phyloP scores from a whole-genome alignment of 2,329 filamentous ascomycete genomes.

The Zasmidium citrigriseum region DNA sequence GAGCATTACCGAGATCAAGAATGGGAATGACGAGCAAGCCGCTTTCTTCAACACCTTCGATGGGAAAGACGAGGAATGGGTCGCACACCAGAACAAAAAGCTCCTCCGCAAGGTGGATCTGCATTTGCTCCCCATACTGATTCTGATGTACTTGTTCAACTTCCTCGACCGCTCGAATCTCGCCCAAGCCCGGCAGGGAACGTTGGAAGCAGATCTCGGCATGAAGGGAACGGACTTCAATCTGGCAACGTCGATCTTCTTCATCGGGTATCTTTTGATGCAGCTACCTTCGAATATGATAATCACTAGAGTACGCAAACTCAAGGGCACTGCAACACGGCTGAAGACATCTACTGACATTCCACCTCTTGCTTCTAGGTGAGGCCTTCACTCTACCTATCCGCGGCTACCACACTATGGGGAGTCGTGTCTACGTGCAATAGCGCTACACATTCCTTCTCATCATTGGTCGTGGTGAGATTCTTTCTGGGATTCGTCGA shows the following conservation, averaged over 20 bases:
- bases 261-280: slow-evolving; percentile 63
- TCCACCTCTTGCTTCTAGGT: too few species aligned
- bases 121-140: slow-evolving; percentile 66
- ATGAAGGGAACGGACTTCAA: slow-evolving; percentile 62
- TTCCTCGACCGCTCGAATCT: slow-evolving; percentile 61
- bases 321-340: too few species aligned
- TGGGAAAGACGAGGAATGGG: slow-evolving; percentile 11
- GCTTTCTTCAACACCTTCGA: slow-evolving; percentile 10
- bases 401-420: slow-evolving; percentile 48
- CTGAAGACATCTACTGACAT: too few species aligned
- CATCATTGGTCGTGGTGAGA: slow-evolving; percentile 46
- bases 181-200: slow-evolving; percentile 56
- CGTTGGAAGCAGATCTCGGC: slow-evolving; percentile 54
- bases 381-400: slow-evolving; percentile 59
- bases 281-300: slow-evolving; percentile 63
- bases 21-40: slow-evolving; percentile 2
- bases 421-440: slow-evolving; percentile 48
- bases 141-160: slow-evolving; percentile 75
- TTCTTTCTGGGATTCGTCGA: slow-evolving; percentile 54
- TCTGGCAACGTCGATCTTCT: slow-evolving; percentile 56
- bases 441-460: slow-evolving; percentile 47
- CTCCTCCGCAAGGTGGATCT: slow-evolving; percentile 70
- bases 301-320: slow-evolving; percentile 54
- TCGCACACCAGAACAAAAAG: slow-evolving; percentile 10
- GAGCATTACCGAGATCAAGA: background rate